Base-by-base conservation (phyloP, 2,329 filamentous ascomycete species). In the Microdochium trichocladiopsis region DNA sequence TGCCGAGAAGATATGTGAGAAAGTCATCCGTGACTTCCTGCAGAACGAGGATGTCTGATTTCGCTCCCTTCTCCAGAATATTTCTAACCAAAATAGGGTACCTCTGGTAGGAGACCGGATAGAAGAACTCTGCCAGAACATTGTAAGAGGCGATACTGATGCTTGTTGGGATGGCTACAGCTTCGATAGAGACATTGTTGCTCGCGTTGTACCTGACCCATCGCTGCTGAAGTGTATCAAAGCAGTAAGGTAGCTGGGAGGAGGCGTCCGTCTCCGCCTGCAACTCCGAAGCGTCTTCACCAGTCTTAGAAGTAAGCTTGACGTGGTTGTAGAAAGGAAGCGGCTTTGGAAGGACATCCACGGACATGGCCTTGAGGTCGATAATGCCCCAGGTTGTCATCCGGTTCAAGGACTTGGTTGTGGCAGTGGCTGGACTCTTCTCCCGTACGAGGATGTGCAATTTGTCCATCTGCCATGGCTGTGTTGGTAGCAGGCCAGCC, bases 11-110 rank as follows among this genome's bases (percentile, higher is more conserved):
- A 52, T 73, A 75, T 0, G 73, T 71, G 0, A 88, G 72, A 54
- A 87, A 85, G 41, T 80, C 73, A 55, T 87, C 83, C 0, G 82
- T 84, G 1, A 87, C 79, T 65, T 87, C 84, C 61, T 87, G 76
- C 4, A 88, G 70, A 2, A 80, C 68, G 9, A 80, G 57, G 2
- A 79, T 64, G 52, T 81, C 77, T 8, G 78, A 69, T 1, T 60
- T 53, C 2, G 75, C 75, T 8, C 66, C 62, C 4, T 61, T 52
- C 0, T 72, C 70, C 4, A 80, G 60, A 2, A 81, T 63, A 52
- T 72, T 78, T 6, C 63, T 58, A 21, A 78, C 53, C 47, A 80
- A 59, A 8, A 72, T 57, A 2, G 72, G 62, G 52, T 79, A 73
- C 25, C 77, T 68, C 18, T 58, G 57, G 16, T 64, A 61, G 6